Base-by-base conservation (phyloP, 352 stramenopile species). In the Halophytophthora polymorphica region DNA sequence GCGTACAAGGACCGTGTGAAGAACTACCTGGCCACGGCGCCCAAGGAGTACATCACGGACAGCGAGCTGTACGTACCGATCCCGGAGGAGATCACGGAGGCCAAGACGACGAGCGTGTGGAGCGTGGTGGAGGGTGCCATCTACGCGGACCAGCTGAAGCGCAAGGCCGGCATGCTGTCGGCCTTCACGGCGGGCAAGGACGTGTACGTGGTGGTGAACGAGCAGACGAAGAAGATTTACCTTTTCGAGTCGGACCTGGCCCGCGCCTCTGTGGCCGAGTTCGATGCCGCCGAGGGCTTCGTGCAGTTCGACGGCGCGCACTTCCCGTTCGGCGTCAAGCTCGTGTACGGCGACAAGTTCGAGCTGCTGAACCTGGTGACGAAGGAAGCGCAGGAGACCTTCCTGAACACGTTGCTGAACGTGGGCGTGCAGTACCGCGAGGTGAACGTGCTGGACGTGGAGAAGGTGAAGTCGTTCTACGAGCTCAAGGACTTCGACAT, bases 401-500 rank as follows among this genome's bases (percentile, higher is more conserved):
- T 81, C 35, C 41, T 88, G 8, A 77, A 80, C 45, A 57, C 66
- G 39, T 63, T 86, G 23, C 37, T 84, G 38, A 74, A 74, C 22
- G 52, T 75, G 33, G 72, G 77, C 2, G 65, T 77, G 29, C 61
- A 68, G 43, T 86, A 86, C 64, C 64, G 60, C 18, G 71, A 85
- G 53, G 61, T 70, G n/a, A 64, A 69, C 37, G 60, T 59, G 38
- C 37, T 73, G 21, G 65, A 63, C 11, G 65, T 54, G 2, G 65
- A 68, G 36, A 63, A 71, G 42, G 53, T 54, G 28, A 73, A 64
- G 50, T 77, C 74, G 31, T 87, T 96, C 57, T 95, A 93, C 56
- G 74, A 87, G 39, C 65, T 94, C 13, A 68, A 68, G 15, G 85
- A 94, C 50, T 60, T 65, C 2, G 64, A 79, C 46, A 92, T 95